Conservation (phyloP, 371 early-diverging fungal genomes). For the Enteropsectra breve region DNA sequence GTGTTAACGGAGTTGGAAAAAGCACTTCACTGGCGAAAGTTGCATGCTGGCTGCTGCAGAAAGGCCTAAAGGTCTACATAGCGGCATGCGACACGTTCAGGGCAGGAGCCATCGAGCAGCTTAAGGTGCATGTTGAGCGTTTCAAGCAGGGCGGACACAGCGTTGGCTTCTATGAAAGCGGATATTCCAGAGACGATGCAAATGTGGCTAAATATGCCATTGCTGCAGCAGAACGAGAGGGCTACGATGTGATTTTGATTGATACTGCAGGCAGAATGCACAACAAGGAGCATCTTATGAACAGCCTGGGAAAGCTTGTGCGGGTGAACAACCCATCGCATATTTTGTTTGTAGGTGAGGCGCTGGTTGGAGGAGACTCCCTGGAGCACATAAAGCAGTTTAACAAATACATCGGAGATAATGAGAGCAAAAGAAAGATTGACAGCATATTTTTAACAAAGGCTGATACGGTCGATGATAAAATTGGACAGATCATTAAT, state of each 20-base stretch:
- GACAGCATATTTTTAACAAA: constrained; percentile 93
- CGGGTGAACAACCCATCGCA: constrained; percentile 83
- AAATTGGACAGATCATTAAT: constrained; percentile 64
- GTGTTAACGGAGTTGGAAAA: constrained; percentile 96
- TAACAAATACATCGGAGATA: constrained; percentile 76
- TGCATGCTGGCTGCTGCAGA: constrained; percentile 87
- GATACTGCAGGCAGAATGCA: constrained; percentile 99
- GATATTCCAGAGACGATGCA: constrained; percentile 95
- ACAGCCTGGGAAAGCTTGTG: constrained; percentile 80
- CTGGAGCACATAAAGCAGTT: constrained; percentile 91
- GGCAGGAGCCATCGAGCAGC: constrained; percentile 93
- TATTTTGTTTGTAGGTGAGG: constrained; percentile 96
- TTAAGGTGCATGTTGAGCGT: constrained; percentile 80
- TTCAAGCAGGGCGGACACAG: constrained; percentile 69
- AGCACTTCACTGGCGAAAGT: constrained; percentile 92
- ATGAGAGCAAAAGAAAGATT: constrained; percentile 70
- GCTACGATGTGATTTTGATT: constrained; percentile 87
- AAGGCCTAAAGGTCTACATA: constrained; percentile 76
- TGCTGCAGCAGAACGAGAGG: constrained; percentile 65
- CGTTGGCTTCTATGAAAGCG: constrained; percentile 85
- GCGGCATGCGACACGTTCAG: constrained; percentile 99
- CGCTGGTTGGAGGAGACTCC: constrained; percentile 90
- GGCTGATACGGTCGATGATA: constrained; percentile 95
- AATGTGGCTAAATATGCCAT: constrained; percentile 92
- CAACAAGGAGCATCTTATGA: constrained; percentile 90